A percentile compares a stretch with the other conserved stretches of the same genome.
These are phyloP conservation scores for Bruguiera parviflora DNA, from an alignment of 345 rosid genomes.

Conservation along the genomic window DNA sequence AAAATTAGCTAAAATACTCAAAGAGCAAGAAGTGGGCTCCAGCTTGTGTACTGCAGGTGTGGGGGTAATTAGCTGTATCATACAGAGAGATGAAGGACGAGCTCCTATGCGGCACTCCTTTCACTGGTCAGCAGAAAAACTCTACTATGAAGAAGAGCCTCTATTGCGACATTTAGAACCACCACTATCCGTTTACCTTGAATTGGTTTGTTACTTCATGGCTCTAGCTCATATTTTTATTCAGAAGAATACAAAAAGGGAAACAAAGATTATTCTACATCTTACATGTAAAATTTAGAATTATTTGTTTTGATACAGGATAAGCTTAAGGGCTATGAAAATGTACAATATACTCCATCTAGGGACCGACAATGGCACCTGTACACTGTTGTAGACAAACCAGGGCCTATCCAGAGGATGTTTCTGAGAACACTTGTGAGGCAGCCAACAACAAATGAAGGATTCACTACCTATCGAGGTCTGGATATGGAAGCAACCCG, in stretches of 20 bases:
- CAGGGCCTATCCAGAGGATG: slow-evolving; percentile 77
- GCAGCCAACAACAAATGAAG: slow-evolving; percentile 71
- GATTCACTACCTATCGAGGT: slow-evolving; percentile 58
- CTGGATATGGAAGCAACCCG: slow-evolving; percentile 40
- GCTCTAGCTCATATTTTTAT: slow-evolving; percentile 4
- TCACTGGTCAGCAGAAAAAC: slow-evolving; percentile 85
- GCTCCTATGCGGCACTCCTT: slow-evolving; percentile 98
- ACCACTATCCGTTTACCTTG: slow-evolving; percentile 93
- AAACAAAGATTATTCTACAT: background rate
- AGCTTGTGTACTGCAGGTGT: slow-evolving; percentile 80
- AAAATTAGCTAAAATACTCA: slow-evolving; percentile 93
- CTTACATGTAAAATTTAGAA: slow-evolving; percentile 18
- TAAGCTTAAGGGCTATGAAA: slow-evolving; percentile 82
- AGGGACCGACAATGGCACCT: slow-evolving; percentile 96
- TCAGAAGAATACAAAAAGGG: background rate
- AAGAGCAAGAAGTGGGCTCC: slow-evolving; percentile 71
- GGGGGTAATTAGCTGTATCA: slow-evolving; percentile 90
- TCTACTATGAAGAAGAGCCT: slow-evolving; percentile 85
- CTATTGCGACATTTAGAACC: slow-evolving; percentile 94
- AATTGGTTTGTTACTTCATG: slow-evolving; percentile 55
- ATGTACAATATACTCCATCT: slow-evolving; percentile 71
- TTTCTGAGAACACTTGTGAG: slow-evolving; percentile 94
- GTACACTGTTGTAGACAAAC: slow-evolving; percentile 82
- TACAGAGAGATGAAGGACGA: slow-evolving; percentile 98
- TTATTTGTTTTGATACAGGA: slow-evolving; percentile 50